Conservation (phyloP, 2,329 filamentous ascomycete genomes). For the Cladosporium sp. region DNA sequence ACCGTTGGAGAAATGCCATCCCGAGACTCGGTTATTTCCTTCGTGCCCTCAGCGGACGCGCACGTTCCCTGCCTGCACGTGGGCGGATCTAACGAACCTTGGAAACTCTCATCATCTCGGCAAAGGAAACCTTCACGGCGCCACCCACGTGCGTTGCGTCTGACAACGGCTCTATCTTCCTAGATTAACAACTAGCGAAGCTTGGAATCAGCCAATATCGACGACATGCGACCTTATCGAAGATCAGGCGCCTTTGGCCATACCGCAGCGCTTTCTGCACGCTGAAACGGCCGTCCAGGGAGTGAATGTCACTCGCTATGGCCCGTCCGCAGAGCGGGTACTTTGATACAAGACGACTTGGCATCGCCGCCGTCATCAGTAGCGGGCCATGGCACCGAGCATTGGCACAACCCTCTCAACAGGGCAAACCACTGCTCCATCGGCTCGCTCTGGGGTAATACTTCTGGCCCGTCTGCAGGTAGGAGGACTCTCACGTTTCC, state of each 20-base stretch:
- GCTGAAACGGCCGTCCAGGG: not conserved
- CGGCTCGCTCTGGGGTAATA: not conserved
- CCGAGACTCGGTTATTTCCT: not conserved
- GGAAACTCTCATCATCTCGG: not conserved
- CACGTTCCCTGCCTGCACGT: not conserved
- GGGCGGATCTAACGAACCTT: not conserved
- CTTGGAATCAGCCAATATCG: too few relatives aligned
- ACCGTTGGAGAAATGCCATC: not conserved
- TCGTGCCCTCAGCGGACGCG: not conserved
- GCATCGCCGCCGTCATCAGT: constrained; percentile 7
- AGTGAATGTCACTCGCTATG: not conserved
- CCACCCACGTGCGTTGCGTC: constrained; percentile 2
- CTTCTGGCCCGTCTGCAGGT: constrained; percentile 1
- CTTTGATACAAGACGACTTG: constrained; percentile 10
- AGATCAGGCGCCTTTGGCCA: not conserved
- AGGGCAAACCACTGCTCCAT: constrained; percentile 1
- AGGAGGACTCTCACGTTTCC: not conserved
- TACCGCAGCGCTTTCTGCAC: not conserved
- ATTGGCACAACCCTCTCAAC: constrained; percentile 8
- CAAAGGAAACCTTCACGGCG: constrained; percentile 1
- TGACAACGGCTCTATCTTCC: not conserved
- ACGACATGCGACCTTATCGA: not conserved
- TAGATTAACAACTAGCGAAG: too few relatives aligned
- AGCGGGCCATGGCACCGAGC: constrained; percentile 12
- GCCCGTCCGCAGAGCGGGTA: constrained; percentile 7